Evolutionary conservation across 1,284 basidiomycete genomes (phyloP).

Genomic region (Chiua sp.): DNA sequence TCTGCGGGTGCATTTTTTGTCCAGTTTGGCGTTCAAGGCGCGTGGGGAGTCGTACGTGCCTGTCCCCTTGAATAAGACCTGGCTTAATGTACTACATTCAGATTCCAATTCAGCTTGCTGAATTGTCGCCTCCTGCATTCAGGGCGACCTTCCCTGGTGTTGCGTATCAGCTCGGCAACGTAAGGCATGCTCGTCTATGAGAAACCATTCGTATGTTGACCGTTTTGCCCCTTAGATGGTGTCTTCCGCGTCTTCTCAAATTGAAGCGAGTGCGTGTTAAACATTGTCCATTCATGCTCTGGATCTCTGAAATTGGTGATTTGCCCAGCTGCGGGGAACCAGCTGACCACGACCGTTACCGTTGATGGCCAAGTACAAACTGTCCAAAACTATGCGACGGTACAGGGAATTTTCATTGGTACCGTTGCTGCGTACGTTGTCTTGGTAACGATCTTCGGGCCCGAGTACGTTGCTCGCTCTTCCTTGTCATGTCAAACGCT

Average conservation of each 20-base stretch:
- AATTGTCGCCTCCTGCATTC: slow-evolving; percentile 92
- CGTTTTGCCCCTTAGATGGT: slow-evolving; percentile 65
- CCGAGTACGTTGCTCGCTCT: slow-evolving; percentile 59
- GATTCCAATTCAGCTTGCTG: slow-evolving; percentile 86
- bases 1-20: slow-evolving; percentile 85
- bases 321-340: slow-evolving; percentile 58
- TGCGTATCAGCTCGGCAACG: slow-evolving; percentile 86
- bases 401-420: slow-evolving; percentile 90
- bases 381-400: slow-evolving; percentile 82
- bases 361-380: slow-evolving; percentile 47
- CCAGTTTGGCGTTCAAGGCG: slow-evolving; percentile 86
- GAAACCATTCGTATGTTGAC: neutral
- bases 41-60: slow-evolving; percentile 75
- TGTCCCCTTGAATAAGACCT: slow-evolving; percentile 7
- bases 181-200: slow-evolving; percentile 28
- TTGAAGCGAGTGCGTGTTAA: slow-evolving; percentile 81
- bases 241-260: slow-evolving; percentile 86
- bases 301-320: neutral
- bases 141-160: slow-evolving; percentile 93
- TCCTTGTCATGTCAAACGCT: neutral
- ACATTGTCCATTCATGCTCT: neutral
- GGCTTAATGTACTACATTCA: slow-evolving; percentile 29
- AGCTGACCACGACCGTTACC: slow-evolving; percentile 58
- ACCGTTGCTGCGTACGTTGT: slow-evolving; percentile 74
- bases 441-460: slow-evolving; percentile 71